Evolutionary conservation across 1,284 basidiomycete genomes (phyloP).

Genomic region (Caloboletus firmus): DNA sequence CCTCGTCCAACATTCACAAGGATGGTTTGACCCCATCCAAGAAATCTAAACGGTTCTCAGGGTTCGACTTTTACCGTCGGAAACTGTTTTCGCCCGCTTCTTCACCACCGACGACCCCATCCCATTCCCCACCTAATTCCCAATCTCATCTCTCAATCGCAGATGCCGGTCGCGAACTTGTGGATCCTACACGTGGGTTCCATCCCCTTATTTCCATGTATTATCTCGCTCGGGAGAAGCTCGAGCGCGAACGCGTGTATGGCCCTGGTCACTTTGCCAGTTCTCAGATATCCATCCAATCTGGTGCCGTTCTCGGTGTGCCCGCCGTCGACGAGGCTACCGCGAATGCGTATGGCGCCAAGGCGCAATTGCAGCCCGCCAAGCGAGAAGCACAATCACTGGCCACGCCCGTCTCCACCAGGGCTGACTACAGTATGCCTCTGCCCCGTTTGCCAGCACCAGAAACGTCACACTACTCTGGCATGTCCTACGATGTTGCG

Average conservation of each 20-base stretch:
- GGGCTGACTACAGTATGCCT: slow-evolving; percentile 78
- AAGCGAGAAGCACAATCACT: slow-evolving; percentile 23
- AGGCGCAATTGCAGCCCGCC: slow-evolving; percentile 29
- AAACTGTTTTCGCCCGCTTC: slow-evolving; percentile 80
- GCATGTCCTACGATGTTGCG: slow-evolving; percentile 68
- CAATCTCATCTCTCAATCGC: slow-evolving; percentile 49
- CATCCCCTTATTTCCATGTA: slow-evolving; percentile 97
- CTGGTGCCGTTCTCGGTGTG: slow-evolving; percentile 23
- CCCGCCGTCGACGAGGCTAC: slow-evolving; percentile 27
- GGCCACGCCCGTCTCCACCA: slow-evolving; percentile 31
- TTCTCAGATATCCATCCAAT: slow-evolving; percentile 65
- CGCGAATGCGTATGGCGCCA: slow-evolving; percentile 19
- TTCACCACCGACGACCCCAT: slow-evolving; percentile 53
- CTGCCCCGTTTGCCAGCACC: slow-evolving; percentile 81
- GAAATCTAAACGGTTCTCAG: slow-evolving; percentile 78
- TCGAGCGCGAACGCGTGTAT: slow-evolving; percentile 91
- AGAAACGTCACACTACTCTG: slow-evolving; percentile 74
- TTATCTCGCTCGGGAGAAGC: slow-evolving; percentile 92
- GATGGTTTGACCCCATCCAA: slow-evolving; percentile 46
- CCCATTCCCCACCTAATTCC: slow-evolving; percentile 54
- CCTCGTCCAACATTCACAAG: slow-evolving; percentile 38
- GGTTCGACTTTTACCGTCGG: slow-evolving; percentile 92
- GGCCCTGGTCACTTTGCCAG: slow-evolving; percentile 93
- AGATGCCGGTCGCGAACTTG: slow-evolving; percentile 50
- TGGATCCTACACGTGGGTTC: slow-evolving; percentile 90